Evolutionary conservation across 345 rosid species (phyloP).

Genomic region (Punica granatum): DNA sequence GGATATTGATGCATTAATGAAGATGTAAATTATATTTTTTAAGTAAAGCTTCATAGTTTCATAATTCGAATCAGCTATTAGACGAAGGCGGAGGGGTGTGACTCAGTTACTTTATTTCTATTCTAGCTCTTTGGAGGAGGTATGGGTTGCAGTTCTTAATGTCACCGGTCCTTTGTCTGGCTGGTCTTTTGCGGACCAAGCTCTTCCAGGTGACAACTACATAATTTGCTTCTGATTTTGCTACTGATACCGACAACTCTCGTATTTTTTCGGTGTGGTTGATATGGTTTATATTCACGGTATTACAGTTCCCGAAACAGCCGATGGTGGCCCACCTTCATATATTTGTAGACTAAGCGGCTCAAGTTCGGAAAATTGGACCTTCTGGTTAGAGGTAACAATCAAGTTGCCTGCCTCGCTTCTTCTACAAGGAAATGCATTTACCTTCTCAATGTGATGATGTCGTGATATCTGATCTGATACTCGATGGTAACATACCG

Average conservation of each 20-base stretch:
- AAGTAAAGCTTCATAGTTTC: background rate
- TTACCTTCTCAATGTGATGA: no score
- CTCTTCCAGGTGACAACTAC: slow-evolving; percentile 48
- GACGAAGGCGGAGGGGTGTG: background rate
- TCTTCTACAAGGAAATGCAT: background rate
- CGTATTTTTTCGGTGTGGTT: background rate
- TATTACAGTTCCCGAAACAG: slow-evolving; percentile 54
- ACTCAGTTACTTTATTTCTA: background rate
- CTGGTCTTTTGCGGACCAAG: slow-evolving; percentile 88
- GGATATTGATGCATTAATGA: no score
- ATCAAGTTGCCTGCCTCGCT: background rate
- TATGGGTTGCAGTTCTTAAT: slow-evolving; percentile 90
- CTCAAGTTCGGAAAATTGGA: slow-evolving; percentile 61
- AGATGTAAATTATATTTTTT: no score
- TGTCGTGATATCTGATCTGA: no score
- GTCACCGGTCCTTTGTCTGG: slow-evolving; percentile 83
- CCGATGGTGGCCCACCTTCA: slow-evolving; percentile 67
- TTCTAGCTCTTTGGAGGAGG: slow-evolving; percentile 75
- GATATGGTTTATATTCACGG: background rate
- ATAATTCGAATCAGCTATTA: background rate
- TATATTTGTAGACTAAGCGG: slow-evolving; percentile 86
- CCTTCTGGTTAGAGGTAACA: slow-evolving; percentile 84
- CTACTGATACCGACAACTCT: slow-evolving; percentile 1
- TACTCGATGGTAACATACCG: no score
- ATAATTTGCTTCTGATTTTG: background rate